Evolutionary conservation across 306 rosid genomes (phyloP).

Genomic region (Cicer cuneatum): DNA sequence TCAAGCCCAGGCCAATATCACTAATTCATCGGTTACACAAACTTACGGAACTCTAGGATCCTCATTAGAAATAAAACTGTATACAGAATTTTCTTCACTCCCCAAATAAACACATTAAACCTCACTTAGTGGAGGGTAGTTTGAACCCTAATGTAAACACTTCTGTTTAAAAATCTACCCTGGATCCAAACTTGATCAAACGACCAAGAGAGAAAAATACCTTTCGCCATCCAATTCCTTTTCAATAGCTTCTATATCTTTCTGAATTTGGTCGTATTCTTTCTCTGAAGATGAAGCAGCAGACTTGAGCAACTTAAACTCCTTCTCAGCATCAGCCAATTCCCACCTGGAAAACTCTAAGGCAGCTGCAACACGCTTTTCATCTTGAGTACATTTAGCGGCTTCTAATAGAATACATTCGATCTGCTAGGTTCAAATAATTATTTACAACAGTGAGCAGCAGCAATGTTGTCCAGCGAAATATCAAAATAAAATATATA

Average conservation of each 20-base stretch:
- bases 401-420: slow-evolving; percentile 65
- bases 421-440: slow-evolving; percentile 63
- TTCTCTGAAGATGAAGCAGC: slow-evolving; percentile 76
- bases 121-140: not conserved
- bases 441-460: slow-evolving; percentile 39
- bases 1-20: slow-evolving; percentile 18
- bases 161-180: slow-evolving; percentile 2
- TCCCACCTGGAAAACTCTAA: slow-evolving; percentile 83
- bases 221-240: slow-evolving; percentile 78
- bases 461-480: not conserved
- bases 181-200: not conserved
- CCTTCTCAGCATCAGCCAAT: slow-evolving; percentile 90
- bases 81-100: not conserved
- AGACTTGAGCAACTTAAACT: slow-evolving; percentile 80
- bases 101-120: not conserved
- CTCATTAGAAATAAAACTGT: not conserved
- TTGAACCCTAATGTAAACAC: not conserved
- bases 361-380: slow-evolving; percentile 63
- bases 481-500: slow-evolving; percentile 27
- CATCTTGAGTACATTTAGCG: slow-evolving; percentile 67
- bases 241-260: slow-evolving; percentile 64
- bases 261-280: slow-evolving; percentile 73
- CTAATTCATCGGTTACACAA: slow-evolving; percentile 21
- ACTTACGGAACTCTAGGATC: not conserved
- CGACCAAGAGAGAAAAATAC: slow-evolving; percentile 48